Percentiles rank a stretch among this genome's conserved stretches.
Evolutionary conservation across 2,329 filamentous ascomycete genomes (phyloP).

Genomic region (Xylariomycetidae sp.): DNA sequence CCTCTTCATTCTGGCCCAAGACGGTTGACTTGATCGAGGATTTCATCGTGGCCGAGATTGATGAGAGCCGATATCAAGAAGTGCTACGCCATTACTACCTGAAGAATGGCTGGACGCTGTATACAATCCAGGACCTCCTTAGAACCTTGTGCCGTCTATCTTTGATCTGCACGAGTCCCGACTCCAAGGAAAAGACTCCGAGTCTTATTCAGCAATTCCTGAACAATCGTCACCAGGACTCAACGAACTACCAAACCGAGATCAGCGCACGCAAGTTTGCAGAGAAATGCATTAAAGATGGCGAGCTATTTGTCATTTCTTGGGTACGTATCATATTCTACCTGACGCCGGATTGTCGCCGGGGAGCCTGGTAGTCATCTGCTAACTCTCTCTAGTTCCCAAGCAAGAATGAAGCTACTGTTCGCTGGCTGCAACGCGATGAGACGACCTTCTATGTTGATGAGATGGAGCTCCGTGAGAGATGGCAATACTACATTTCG

Average conservation of each 20-base stretch:
- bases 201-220: conserved; percentile 88
- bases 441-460: conserved; percentile 81
- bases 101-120: conserved; percentile 85
- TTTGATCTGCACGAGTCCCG: conserved; percentile 75
- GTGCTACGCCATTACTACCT: conserved; percentile 89
- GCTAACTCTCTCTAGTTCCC: conserved; percentile 53
- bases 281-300: conserved; percentile 88
- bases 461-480: conserved; percentile 75
- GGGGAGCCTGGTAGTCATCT: conserved; percentile 7
- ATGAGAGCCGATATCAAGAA: conserved; percentile 82
- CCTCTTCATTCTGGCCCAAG: conserved; percentile 76
- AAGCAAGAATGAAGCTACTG: conserved; percentile 60
- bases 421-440: conserved; percentile 66
- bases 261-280: conserved; percentile 88
- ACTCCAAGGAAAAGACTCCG: conserved; percentile 88
- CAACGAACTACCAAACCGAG: conserved; percentile 85
- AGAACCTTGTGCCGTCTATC: conserved; percentile 76
- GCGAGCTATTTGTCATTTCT: conserved; percentile 82
- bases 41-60: conserved; percentile 75
- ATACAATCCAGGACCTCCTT: conserved; percentile 86
- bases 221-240: conserved; percentile 72
- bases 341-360: no score
- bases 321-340: conserved; percentile 64
- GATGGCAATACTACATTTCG: conserved; percentile 95
- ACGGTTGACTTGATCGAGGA: conserved; percentile 83